Evolutionary conservation across 1,284 basidiomycete species (phyloP).

Genomic region (Gomphus bonarii): DNA sequence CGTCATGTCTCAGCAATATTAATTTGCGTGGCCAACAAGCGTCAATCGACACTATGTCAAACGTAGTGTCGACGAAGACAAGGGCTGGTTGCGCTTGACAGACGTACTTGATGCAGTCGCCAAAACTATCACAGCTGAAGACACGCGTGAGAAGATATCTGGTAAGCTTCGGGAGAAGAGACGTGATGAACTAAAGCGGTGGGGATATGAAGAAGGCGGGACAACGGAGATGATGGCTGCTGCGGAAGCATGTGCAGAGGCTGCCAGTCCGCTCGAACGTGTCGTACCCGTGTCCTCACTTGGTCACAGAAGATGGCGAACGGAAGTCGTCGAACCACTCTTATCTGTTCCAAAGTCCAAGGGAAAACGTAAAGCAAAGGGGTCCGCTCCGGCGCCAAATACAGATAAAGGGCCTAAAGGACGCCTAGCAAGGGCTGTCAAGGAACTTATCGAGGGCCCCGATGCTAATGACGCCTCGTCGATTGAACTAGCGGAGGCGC

Average conservation of each 20-base stretch:
- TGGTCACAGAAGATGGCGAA: constrained; percentile 58
- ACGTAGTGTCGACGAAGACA: constrained; percentile 64
- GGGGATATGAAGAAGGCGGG: constrained; percentile 51
- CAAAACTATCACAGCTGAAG: constrained; percentile 31
- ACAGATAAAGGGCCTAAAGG: constrained; percentile 40
- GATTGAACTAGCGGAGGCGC: constrained; percentile 31
- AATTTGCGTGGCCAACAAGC: constrained; percentile 3
- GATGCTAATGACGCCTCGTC: background rate
- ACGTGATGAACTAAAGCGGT: constrained; percentile 51
- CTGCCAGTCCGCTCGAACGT: constrained; percentile 54
- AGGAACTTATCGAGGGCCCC: constrained; percentile 41
- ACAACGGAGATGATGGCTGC: constrained; percentile 35
- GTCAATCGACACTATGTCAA: constrained; percentile 72
- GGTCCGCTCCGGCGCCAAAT: constrained; percentile 18
- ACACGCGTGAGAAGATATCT: constrained; percentile 19
- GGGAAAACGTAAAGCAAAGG: constrained; percentile 37
- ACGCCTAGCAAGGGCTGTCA: constrained; percentile 54
- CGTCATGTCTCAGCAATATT: background rate
- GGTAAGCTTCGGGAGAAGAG: constrained; percentile 39
- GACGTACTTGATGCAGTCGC: constrained; percentile 58
- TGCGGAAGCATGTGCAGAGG: constrained; percentile 62
- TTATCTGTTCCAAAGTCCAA: constrained; percentile 54
- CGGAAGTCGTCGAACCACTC: constrained; percentile 58
- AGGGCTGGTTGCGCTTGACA: constrained; percentile 58
- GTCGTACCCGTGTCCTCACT: constrained; percentile 52